Evolutionary conservation across 2,329 filamentous ascomycete species (phyloP), one percentile per base, ranked within the genome.

Genomic region (Knoxdaviesia proteae): DNA sequence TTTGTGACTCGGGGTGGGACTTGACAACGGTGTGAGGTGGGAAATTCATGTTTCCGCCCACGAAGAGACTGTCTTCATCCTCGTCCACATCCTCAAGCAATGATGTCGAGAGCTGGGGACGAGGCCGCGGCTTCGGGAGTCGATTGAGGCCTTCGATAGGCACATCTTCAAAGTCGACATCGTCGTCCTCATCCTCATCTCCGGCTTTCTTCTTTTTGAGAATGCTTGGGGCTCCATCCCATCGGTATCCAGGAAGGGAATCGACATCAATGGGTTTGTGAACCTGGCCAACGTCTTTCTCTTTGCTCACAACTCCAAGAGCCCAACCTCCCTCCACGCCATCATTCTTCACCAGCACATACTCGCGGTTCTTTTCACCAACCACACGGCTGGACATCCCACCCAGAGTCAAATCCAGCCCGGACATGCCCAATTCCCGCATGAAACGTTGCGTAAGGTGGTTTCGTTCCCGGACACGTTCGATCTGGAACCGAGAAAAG

Each of bases 251-350:
- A 20, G 20, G 20, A 20, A 20, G 20, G 20, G 20, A 20, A 55
- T 98, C 90, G 11, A 98, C 74, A 54, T 96, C 86, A 46, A 98
- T 96, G 0, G 90, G 88, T 55, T 86, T 93, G 48, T 87, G 79
- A 32, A 75, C 74, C 48, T 83, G 71, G 3, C 84, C 86, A 38
- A 78, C 70, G 41, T 90, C 74, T 49, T 82, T 92, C 46, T 84
- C 80, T 47, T 77, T 84, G 47, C 80, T 86, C 29, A 98, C 87
- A 31, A 98, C 90, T 42, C 90, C 90, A 5, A 98, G 63, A 0
- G 88, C 88, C 86, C 87, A 98, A 5, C 90, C 90, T 39, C 90
- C 90, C 56, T 96, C 88, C 1, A 84, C 86, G 0, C 86, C 84
- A 38, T 92, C 84, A 51, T 96, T 96, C 60, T 90, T 93, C 36